phyloP scores from a whole-genome alignment of 768 basidiomycete genomes.

The Hypsizygus marmoreus region DNA sequence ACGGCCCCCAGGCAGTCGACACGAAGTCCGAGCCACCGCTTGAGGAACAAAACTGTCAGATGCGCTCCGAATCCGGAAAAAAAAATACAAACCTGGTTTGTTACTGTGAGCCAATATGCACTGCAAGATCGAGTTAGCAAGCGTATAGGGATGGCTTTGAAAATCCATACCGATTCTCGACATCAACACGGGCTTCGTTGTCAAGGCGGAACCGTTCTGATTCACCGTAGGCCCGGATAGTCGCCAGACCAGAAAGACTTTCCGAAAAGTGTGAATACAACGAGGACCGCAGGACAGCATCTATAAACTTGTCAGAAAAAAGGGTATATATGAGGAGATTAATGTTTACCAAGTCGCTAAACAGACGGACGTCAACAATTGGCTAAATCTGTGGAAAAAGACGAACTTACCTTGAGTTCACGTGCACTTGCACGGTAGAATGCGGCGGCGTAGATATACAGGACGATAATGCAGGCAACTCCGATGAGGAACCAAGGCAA shows the following conservation, averaged over 20 bases:
- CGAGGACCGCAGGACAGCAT: constrained; percentile 83
- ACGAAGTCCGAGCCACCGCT: constrained; percentile 87
- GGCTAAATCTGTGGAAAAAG: too few species aligned
- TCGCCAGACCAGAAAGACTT: constrained; percentile 81
- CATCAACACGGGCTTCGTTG: constrained; percentile 72
- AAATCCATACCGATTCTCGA: constrained; percentile 70
- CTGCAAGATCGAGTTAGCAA: constrained; percentile 29
- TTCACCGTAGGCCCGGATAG: constrained; percentile 88
- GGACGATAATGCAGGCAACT: constrained; percentile 54
- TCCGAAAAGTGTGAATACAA: constrained; percentile 94
- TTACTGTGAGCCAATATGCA: constrained; percentile 85
- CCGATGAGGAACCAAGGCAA: constrained; percentile 86
- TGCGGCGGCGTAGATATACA: constrained; percentile 70
- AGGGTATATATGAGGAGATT: constrained; percentile 15
- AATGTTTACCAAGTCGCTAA: constrained; percentile 59
- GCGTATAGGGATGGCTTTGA: background rate
- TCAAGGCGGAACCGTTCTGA: constrained; percentile 71
- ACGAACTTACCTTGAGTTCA: constrained; percentile 68
- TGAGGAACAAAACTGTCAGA: constrained; percentile 19
- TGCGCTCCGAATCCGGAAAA: background rate
- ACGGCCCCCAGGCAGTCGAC: constrained; percentile 83
- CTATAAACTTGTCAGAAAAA: constrained; percentile 32
- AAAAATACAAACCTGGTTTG: constrained; percentile 67
- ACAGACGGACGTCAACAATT: too few species aligned
- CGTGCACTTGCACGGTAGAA: constrained; percentile 88